Evolutionary conservation across 805 yeast genomes (phyloP).

Genomic region (Metschnikowia drakensbergensis): DNA sequence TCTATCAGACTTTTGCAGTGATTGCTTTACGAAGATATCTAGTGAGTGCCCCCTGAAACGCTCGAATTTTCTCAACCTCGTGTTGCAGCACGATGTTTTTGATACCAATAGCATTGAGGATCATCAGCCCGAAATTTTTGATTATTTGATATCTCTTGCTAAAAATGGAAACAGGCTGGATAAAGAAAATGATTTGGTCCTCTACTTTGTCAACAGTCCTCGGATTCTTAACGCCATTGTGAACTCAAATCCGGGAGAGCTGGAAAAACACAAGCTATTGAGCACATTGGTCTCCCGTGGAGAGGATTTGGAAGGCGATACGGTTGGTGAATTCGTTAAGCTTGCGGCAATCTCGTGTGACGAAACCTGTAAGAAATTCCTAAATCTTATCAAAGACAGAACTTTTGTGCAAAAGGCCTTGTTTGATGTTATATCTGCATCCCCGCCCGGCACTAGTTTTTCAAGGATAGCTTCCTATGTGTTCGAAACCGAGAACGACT

Average conservation of each 20-base stretch:
- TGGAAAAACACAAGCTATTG: slow-evolving; percentile 16
- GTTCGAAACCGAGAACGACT: background rate
- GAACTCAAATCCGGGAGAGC: slow-evolving; percentile 4
- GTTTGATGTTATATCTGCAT: background rate
- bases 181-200: slow-evolving; percentile 22
- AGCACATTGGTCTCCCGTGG: slow-evolving; percentile 7
- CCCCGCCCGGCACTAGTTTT: slow-evolving; percentile 14
- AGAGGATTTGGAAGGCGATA: background rate
- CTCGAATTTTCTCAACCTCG: slow-evolving; percentile 2
- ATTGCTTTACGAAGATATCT: slow-evolving; percentile 28
- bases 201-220: slow-evolving; percentile 16
- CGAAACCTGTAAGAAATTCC: slow-evolving; percentile 9
- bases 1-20: slow-evolving; percentile 23
- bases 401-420: slow-evolving; percentile 8
- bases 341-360: background rate
- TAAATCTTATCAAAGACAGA: slow-evolving; percentile 10
- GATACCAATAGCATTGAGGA: slow-evolving; percentile 3
- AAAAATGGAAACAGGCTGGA: slow-evolving; percentile 18
- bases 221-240: slow-evolving; percentile 21
- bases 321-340: background rate
- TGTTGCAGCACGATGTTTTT: slow-evolving; percentile 1
- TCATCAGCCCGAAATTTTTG: slow-evolving; percentile 23
- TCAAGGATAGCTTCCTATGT: slow-evolving; percentile 9
- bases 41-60: slow-evolving; percentile 16
- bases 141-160: slow-evolving; percentile 30